Evolutionary conservation across 73 alveolate species (phyloP).

Genomic region (Tetrahymena thermophila): DNA sequence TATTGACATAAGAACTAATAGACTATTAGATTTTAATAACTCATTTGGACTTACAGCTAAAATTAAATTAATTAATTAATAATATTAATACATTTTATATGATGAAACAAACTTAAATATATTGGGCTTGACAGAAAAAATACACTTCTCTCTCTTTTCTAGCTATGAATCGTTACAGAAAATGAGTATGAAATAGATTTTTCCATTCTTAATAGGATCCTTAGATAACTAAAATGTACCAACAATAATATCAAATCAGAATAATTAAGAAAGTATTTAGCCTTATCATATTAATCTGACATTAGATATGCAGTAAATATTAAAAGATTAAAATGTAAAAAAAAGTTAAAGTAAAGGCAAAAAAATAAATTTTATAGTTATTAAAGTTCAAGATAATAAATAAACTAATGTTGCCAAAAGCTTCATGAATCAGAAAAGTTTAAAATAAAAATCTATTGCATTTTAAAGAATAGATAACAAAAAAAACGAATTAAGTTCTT

Average conservation of each 20-base stretch:
- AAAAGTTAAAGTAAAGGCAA: too few relatives aligned
- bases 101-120: not conserved
- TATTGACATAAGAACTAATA: not conserved
- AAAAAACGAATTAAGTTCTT: not conserved
- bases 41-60: not conserved
- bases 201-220: not conserved
- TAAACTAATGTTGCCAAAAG: too few relatives aligned
- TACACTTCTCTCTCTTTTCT: not conserved
- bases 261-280: too few relatives aligned
- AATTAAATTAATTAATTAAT: too few relatives aligned
- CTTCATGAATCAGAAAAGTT: not conserved
- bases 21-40: not conserved
- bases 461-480: not conserved
- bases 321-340: not conserved
- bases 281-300: not conserved
- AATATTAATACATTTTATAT: too few relatives aligned
- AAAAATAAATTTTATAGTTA: not conserved
- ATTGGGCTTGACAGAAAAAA: not conserved
- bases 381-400: not conserved
- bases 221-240: too few relatives aligned
- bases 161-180: not conserved
- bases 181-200: too few relatives aligned
- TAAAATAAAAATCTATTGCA: too few relatives aligned
- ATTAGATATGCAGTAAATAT: too few relatives aligned
- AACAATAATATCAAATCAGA: too few relatives aligned